Conservation (phyloP, 2,329 filamentous ascomycete genomes). For the Trichoderma harzianum region DNA sequence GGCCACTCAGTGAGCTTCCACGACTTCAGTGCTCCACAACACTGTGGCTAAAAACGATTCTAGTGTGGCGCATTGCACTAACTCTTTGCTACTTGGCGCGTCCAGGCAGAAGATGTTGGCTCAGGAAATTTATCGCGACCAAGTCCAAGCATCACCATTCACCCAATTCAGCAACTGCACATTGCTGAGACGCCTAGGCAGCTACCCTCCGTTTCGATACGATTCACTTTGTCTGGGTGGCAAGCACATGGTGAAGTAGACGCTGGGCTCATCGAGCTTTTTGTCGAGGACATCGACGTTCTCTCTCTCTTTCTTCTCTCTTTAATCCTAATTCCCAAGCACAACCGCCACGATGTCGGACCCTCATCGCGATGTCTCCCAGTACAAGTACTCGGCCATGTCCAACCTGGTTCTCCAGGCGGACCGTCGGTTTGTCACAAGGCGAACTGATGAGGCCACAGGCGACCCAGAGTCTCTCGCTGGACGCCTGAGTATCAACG, state of each 20-base stretch:
- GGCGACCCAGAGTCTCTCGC: slow-evolving; percentile 97
- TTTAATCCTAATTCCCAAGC: slow-evolving; percentile 15
- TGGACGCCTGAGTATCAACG: slow-evolving; percentile 84
- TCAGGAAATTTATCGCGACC: slow-evolving; percentile 38
- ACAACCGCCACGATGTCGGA: slow-evolving; percentile 61
- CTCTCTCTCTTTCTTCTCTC: slow-evolving; percentile 28
- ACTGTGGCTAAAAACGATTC: slow-evolving; percentile 17
- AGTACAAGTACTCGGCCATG: slow-evolving; percentile 99
- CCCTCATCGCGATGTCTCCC: slow-evolving; percentile 77
- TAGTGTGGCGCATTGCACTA: slow-evolving; percentile 17
- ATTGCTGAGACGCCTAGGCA: slow-evolving; percentile 23
- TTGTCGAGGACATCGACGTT: slow-evolving; percentile 37
- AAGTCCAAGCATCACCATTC: slow-evolving; percentile 21
- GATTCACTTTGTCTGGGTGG: slow-evolving; percentile 21
- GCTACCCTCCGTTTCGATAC: slow-evolving; percentile 18
- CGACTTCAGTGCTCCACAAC: not conserved
- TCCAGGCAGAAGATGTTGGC: slow-evolving; percentile 23
- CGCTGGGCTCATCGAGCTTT: slow-evolving; percentile 33
- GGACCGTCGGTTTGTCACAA: slow-evolving; percentile 91
- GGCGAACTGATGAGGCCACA: slow-evolving; percentile 89
- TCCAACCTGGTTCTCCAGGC: slow-evolving; percentile 99
- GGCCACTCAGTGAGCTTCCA: not conserved
- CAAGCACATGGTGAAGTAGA: slow-evolving; percentile 36
- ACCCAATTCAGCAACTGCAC: slow-evolving; percentile 25
- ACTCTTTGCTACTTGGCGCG: slow-evolving; percentile 16